Percentiles rank a stretch among this genome's conserved stretches.
phyloP scores from a whole-genome alignment of 192 early-diverging fungal species.

The Podila verticillata region DNA sequence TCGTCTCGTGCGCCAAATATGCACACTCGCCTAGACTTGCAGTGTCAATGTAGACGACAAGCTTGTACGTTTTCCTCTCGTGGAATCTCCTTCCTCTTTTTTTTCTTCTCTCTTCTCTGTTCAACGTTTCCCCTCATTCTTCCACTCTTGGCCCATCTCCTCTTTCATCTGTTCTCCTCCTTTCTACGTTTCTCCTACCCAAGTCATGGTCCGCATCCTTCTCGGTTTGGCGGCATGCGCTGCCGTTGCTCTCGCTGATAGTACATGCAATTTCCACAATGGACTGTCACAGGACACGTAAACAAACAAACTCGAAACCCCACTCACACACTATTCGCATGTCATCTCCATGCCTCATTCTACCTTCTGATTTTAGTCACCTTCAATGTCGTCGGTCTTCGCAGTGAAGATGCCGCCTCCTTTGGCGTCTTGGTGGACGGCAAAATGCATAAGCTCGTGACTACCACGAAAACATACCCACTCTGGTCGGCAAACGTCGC shows the following conservation, averaged over 20 bases:
- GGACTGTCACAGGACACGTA: too few relatives aligned
- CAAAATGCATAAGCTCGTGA: constrained; percentile 28
- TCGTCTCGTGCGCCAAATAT: too few relatives aligned
- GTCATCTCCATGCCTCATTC: not conserved
- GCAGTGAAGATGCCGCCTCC: constrained; percentile 5
- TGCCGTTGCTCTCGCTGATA: constrained; percentile 37
- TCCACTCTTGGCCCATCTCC: not conserved
- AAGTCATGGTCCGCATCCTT: constrained; percentile 36
- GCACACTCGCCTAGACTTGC: not conserved
- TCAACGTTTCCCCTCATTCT: not conserved
- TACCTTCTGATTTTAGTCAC: constrained; percentile 9
- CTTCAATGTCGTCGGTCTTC: constrained; percentile 42
- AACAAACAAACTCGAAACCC: not conserved
- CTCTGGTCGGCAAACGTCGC: constrained; percentile 40
- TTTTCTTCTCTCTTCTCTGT: not conserved
- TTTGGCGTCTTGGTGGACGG: constrained; percentile 34
- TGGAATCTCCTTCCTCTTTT: constrained; percentile 1
- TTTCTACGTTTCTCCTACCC: not conserved
- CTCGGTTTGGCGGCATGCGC: constrained; percentile 45
- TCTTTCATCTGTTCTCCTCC: constrained; percentile 1
- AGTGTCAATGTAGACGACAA: not conserved
- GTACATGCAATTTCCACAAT: constrained; percentile 1
- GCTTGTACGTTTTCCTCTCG: not conserved
- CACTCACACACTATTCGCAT: not conserved
- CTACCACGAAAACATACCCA: constrained; percentile 21